A percentile compares a stretch with the other conserved stretches of the same genome.
Conservation (phyloP, 805 yeast genomes). For the Pichia thaimueangensis region DNA sequence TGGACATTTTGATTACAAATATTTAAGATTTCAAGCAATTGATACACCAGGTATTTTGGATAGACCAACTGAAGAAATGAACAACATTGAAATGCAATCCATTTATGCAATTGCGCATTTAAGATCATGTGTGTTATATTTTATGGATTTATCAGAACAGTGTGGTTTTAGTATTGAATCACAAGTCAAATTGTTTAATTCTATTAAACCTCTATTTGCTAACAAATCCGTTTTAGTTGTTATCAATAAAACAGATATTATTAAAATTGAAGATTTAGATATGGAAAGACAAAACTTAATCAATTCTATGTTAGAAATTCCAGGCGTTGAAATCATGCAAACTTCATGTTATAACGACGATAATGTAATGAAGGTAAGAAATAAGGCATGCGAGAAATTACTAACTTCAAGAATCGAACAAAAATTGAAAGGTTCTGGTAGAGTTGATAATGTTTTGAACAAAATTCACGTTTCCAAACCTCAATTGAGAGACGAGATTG, state of each 20-base stretch:
- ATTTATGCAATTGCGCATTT: conserved; percentile 98
- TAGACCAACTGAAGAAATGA: conserved; percentile 99
- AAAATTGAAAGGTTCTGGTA: conserved; percentile 86
- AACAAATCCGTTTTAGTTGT: conserved; percentile 95
- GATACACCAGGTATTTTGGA: conserved; percentile 99
- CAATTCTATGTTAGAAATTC: conserved; percentile 53
- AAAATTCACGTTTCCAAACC: conserved; percentile 95
- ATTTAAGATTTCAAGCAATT: conserved; percentile 95
- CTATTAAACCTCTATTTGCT: conserved; percentile 94
- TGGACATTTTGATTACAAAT: conserved; percentile 98
- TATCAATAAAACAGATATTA: conserved; percentile 89
- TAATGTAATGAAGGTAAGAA: conserved; percentile 91
- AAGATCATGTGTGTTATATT: conserved; percentile 92
- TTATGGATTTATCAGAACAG: conserved; percentile 98
- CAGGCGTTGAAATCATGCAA: conserved; percentile 88
- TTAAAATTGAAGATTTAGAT: conserved; percentile 76
- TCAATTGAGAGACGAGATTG: conserved; percentile 76
- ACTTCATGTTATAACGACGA: conserved; percentile 93
- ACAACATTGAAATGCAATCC: conserved; percentile 98
- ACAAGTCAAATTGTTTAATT: conserved; percentile 94
- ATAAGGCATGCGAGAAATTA: conserved; percentile 94
- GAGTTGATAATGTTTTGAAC: conserved; percentile 83
- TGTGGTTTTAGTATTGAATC: conserved; percentile 98
- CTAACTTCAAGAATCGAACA: conserved; percentile 94
- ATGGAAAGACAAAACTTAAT: conserved; percentile 67